Evolutionary conservation across 495 filamentous ascomycete species (phyloP), one percentile per base, ranked within the genome.

Genomic region (Evernia prunastri): DNA sequence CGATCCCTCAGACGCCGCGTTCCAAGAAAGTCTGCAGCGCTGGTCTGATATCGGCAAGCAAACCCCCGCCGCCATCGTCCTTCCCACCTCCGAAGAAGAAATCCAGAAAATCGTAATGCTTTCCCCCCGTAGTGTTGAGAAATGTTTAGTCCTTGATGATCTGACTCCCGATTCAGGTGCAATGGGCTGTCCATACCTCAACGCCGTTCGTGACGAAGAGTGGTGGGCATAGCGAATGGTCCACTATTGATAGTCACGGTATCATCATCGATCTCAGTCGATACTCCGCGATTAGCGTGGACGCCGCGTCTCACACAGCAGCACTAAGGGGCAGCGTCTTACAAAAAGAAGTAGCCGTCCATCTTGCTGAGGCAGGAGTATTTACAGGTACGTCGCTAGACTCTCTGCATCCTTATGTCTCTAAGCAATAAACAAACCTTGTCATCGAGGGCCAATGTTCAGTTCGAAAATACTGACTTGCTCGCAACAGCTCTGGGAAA

Each of bases 151-250:
- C n/a, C n/a, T n/a, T n/a, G n/a, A n/a, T n/a, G n/a, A n/a, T n/a
- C n/a, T n/a, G n/a, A n/a, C n/a, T n/a, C n/a, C n/a, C n/a, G n/a
- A n/a, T n/a, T n/a, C n/a, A n/a, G n/a, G 70, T 73, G n/a, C 61
- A 68, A 66, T 67, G 63, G 62, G 71, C 71, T 18, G 39, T 67
- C 51, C 31, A 66, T 25, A 51, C 51, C 4, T 69, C 63, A 12
- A 65, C 75, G 33, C 73, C 72, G 15, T 72, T 75, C 58, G 72
- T 76, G 27, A 15, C 66, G 10, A 71, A 64, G 60, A 66, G 70
- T 27, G 74, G 70, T 31, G 74, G 74, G 1, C 68, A 70, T 56
- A 75, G 72, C 66, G 61, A 64, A 35, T 76, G 73, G 72, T 76
- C 74, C 1, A 71, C 72, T 33, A 62, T 67, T 35, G 58, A 63